These are phyloP conservation scores for Neofusicoccum ribis DNA, from an alignment of 2,329 filamentous ascomycete genomes.

Conservation along the genomic window DNA sequence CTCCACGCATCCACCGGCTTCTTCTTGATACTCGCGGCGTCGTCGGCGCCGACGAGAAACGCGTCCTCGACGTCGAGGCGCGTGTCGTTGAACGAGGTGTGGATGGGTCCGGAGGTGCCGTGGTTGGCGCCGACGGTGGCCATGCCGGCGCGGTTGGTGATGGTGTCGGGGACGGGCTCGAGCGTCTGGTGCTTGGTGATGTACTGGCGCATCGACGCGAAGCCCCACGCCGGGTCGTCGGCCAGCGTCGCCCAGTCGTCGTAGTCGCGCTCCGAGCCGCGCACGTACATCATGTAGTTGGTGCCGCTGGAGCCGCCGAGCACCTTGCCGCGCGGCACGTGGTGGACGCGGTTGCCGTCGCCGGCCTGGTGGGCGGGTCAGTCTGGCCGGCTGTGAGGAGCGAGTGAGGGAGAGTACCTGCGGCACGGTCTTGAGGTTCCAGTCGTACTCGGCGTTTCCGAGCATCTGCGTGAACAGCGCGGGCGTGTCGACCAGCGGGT, in stretches of 20 bases:
- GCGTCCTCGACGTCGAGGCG: slow-evolving; percentile 27
- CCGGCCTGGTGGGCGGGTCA: background rate
- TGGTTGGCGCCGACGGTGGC: slow-evolving; percentile 36
- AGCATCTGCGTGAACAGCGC: slow-evolving; percentile 1
- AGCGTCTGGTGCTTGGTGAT: slow-evolving; percentile 41
- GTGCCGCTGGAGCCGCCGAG: slow-evolving; percentile 39
- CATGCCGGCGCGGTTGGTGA: slow-evolving; percentile 30
- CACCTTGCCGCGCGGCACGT: slow-evolving; percentile 28
- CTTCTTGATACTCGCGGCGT: slow-evolving; percentile 28
- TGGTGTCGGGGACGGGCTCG: slow-evolving; percentile 31
- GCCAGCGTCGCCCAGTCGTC: slow-evolving; percentile 22
- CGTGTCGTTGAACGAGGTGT: slow-evolving; percentile 37
- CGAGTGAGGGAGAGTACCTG: slow-evolving; percentile 23
- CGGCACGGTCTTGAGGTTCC: slow-evolving; percentile 33
- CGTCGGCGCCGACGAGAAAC: slow-evolving; percentile 28
- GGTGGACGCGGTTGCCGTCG: background rate
- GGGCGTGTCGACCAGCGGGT: slow-evolving; percentile 29
- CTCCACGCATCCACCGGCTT: slow-evolving; percentile 39
- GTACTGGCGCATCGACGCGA: slow-evolving; percentile 49
- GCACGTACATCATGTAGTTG: slow-evolving; percentile 39
- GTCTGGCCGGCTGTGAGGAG: no score
- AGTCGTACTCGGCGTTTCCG: slow-evolving; percentile 36
- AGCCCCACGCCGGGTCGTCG: slow-evolving; percentile 43
- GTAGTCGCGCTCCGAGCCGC: slow-evolving; percentile 17
- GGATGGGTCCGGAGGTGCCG: slow-evolving; percentile 36